Evolutionary conservation across 2,329 filamentous ascomycete genomes (phyloP).

Genomic region (Xylariales sp.): DNA sequence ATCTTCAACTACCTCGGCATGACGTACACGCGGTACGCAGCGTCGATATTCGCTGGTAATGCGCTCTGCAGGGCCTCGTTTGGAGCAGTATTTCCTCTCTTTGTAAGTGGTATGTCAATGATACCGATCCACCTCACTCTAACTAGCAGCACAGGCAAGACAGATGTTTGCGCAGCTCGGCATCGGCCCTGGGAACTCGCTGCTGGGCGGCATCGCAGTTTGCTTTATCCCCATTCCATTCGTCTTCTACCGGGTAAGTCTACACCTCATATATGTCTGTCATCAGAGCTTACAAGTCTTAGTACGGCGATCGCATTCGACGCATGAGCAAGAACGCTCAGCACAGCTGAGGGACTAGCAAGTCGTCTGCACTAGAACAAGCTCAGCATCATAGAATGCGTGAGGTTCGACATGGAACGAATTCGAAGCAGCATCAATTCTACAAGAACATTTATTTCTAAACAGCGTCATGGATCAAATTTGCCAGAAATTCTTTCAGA

Average conservation of each 20-base stretch:
- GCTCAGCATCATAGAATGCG: no score
- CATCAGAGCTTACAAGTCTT: no score
- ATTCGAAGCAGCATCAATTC: no score
- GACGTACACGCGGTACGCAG: constrained; percentile 13
- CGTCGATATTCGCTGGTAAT: constrained; percentile 16
- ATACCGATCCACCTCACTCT: no score
- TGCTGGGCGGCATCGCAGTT: not conserved
- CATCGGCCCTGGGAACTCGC: not conserved
- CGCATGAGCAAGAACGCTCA: constrained; percentile 9
- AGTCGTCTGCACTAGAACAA: no score
- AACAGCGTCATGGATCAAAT: no score
- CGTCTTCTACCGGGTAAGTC: not conserved
- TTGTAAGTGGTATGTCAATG: constrained; percentile 16
- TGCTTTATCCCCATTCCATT: not conserved
- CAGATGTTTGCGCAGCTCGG: not conserved
- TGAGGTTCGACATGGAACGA: no score
- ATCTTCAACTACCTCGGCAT: constrained; percentile 18
- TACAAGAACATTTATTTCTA: no score
- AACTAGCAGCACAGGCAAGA: no score
- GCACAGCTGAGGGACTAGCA: not conserved
- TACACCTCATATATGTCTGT: no score
- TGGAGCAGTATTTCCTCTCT: constrained; percentile 18
- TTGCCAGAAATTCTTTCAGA: no score
- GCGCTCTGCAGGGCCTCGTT: constrained; percentile 13
- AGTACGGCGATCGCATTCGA: constrained; percentile 9